These are phyloP conservation scores for Aspergillus sp. DNA, from an alignment of 2,329 filamentous ascomycete genomes.

Conservation along the genomic window DNA sequence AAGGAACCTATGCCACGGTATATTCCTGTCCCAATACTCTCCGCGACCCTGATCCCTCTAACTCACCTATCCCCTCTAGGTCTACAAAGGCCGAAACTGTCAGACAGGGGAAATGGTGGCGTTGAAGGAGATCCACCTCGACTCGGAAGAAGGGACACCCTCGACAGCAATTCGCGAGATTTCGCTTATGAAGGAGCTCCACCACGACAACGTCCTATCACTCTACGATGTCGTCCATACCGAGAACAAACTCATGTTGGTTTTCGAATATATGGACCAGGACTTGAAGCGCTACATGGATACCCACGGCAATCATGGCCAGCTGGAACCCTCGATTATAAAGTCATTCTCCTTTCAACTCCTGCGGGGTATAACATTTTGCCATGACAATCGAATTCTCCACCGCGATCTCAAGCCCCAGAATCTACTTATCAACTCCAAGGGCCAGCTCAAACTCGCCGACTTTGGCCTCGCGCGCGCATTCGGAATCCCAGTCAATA, in stretches of 20 bases:
- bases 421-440: conserved; percentile 90
- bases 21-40: neutral
- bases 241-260: conserved; percentile 98
- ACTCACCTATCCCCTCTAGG: conserved; percentile 11
- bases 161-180: conserved; percentile 97
- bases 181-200: conserved; percentile 97
- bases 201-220: conserved; percentile 95
- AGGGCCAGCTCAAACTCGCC: conserved; percentile 85
- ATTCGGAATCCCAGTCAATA: conserved; percentile 95
- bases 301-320: conserved; percentile 79
- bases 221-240: conserved; percentile 98
- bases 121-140: conserved; percentile 17
- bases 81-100: conserved; percentile 19
- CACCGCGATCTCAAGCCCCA: conserved; percentile 95
- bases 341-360: conserved; percentile 99
- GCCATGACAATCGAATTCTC: conserved; percentile 92
- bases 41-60: conserved; percentile 1
- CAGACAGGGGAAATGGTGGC: conserved; percentile 17
- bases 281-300: conserved; percentile 99
- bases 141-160: conserved; percentile 83
- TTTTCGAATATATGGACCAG: conserved; percentile 98
- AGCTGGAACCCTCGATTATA: conserved; percentile 82
- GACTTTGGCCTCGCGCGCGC: conserved; percentile 93
- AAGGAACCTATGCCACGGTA: conserved; percentile 20
- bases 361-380: conserved; percentile 90